Base-by-base conservation (phyloP, 2,329 filamentous ascomycete genomes). In the Pseudogymnoascus sp. region DNA sequence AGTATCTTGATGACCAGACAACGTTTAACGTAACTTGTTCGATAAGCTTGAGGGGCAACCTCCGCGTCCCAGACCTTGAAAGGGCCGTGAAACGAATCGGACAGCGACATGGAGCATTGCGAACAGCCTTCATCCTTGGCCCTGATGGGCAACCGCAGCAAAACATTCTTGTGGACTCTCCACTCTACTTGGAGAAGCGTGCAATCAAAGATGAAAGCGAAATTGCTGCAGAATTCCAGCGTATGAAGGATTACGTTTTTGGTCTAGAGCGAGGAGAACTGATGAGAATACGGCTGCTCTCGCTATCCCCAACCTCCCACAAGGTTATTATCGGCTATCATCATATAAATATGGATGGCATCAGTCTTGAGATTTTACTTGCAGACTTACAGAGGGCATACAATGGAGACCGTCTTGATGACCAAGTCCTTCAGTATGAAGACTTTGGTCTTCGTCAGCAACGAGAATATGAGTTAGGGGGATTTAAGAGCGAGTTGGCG, bases 311-410 rank as follows among this genome's bases (percentile, higher is more conserved):
- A 2, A 61, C 41, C 1, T 16, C 38, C 16, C 68, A 71, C 56
- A 63, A 59, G 38, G 22, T 68, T 8, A 19, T 72, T 7, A 33
- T 72, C 40, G 63, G 56, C 7, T 62, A 26, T 40, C 71, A 72
- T 50, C 71, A 72, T 43, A 71, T 72, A 22, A 33, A 62, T 56
- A 66, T 70, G 64, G 71, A 72, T 61, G 70, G 65, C 10, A 12
- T 64, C 50, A 71, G 71, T 50, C 67, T 68, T 43, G 46, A 63
- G 14, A 37, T 72, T 4, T 62, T 72, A 35, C 28, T 72, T 24
- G 11, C 28, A 0, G 70, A 72, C n/a, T 24, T 72, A 8, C 60
- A 68, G 6, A 63, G 61, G 37, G 62, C 64, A 2, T 72, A 72
- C 68, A 62, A 41, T 12, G 56, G 61, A 14, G 24, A 64, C 33